Evolutionary conservation across 805 yeast genomes (phyloP).

Genomic region (Yamadazyma kitorensis): DNA sequence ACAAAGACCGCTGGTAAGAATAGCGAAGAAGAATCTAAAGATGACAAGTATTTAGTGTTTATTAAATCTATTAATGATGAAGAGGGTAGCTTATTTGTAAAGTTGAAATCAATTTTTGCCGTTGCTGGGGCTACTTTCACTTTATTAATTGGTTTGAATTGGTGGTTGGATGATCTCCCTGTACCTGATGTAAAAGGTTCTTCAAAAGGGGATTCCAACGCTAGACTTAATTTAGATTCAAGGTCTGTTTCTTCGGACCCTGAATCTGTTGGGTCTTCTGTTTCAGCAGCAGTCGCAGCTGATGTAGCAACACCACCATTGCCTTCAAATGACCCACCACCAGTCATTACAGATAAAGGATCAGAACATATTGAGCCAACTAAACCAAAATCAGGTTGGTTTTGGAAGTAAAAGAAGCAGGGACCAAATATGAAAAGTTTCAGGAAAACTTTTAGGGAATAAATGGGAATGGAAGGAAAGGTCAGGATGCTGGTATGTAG

Average conservation of each 20-base stretch:
- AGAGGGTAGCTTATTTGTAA: constrained; percentile 6
- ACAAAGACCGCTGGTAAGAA: no score
- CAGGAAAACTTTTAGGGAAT: no score
- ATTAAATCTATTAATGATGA: constrained; percentile 4
- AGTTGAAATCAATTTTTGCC: constrained; percentile 22
- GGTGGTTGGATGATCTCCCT: constrained; percentile 14
- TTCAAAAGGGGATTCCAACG: no score
- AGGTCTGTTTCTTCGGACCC: no score
- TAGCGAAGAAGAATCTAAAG: no score
- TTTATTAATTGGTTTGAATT: constrained; percentile 21
- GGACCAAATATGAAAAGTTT: not conserved
- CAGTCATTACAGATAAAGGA: no score
- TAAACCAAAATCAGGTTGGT: constrained; percentile 12
- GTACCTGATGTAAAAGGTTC: no score
- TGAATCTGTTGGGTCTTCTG: no score
- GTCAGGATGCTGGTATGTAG: no score
- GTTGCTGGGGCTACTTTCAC: constrained; percentile 23
- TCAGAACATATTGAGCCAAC: not conserved
- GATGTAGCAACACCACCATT: constrained; percentile 16
- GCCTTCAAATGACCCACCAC: no score
- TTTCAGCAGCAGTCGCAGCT: constrained; percentile 1
- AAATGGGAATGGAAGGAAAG: no score
- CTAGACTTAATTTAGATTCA: no score
- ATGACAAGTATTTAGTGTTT: constrained; percentile 14
- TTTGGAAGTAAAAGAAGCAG: constrained; percentile 11